phyloP scores from a whole-genome alignment of 2,329 filamentous ascomycete species.

The Coniochaeta sp. region DNA sequence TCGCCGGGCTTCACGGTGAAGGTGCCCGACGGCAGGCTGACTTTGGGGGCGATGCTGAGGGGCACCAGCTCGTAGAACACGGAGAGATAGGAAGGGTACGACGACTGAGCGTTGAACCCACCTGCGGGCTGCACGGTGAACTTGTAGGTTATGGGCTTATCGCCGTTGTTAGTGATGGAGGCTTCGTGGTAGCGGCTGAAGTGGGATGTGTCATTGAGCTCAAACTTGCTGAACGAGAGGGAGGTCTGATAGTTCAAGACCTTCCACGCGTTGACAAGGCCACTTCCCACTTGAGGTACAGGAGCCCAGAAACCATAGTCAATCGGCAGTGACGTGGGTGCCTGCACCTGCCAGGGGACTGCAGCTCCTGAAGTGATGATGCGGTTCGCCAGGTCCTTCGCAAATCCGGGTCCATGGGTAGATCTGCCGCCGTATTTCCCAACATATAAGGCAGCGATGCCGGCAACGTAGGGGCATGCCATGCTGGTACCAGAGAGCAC shows the following conservation, averaged over 20 bases:
- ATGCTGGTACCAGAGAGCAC: constrained; percentile 40
- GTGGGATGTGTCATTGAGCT: constrained; percentile 36
- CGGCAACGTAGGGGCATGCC: constrained; percentile 38
- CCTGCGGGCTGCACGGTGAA: constrained; percentile 20
- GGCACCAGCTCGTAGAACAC: constrained; percentile 10
- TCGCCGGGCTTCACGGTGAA: constrained; percentile 17
- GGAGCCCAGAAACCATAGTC: constrained; percentile 20
- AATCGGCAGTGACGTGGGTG: constrained; percentile 2
- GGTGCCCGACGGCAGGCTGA: constrained; percentile 7
- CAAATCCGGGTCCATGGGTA: constrained; percentile 21
- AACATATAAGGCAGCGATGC: constrained; percentile 30
- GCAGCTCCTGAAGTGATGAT: constrained; percentile 25
- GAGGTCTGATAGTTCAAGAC: constrained; percentile 28
- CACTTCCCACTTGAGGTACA: constrained; percentile 30
- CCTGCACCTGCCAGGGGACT: constrained; percentile 17
- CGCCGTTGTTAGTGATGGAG: constrained; percentile 28
- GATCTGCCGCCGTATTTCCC: constrained; percentile 23
- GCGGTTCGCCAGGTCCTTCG: constrained; percentile 18
- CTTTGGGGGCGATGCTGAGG: constrained; percentile 8
- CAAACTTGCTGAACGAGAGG: constrained; percentile 28
- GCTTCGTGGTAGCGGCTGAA: constrained; percentile 21
- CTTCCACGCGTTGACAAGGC: constrained; percentile 32
- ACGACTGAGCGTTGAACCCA: constrained; percentile 23
- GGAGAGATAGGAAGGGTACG: constrained; percentile 4
- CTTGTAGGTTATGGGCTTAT: constrained; percentile 25